Evolutionary conservation across 495 filamentous ascomycete species (phyloP), one percentile per base, ranked within the genome.

Genomic region (Apodospora peruviana): DNA sequence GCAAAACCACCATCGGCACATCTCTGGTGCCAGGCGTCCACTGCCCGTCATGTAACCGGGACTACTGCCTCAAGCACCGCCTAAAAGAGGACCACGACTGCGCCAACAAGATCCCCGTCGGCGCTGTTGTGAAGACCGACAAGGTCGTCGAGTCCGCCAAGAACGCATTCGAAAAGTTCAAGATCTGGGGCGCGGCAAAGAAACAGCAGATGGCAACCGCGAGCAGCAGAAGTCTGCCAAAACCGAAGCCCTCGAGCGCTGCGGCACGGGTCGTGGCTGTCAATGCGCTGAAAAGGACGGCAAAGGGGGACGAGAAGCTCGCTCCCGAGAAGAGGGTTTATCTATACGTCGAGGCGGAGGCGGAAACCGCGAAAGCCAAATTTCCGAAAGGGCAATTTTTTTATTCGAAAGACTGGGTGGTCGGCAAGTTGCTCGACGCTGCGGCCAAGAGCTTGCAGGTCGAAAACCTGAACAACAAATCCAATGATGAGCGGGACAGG

Each of bases 51-150:
- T 98, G 93, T 64, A 88, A 87, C 58, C 73, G 86, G 50, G 74
- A 85, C 56, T 97, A 97, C 75, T 98, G 93, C 62, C 81, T 97
- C 44, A 86, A 89, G 55, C 93, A 98, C 69, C 86, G 93, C 4
- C 68, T 98, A 34, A 72, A 75, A 37, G 91, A 96, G 64, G 83
- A 89, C 54, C 93, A 98, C 74, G 80, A 91, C 68, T 98, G 93
- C 76, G 67, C 67, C 52, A 74, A 68, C 59, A 70, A 77, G 39
- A 43, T 65, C n/a, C 88, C 87, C 19, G 71, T 89, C 48, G 85
- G 86, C 32, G 83, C 84, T 44, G 63, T 67, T 48, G 69, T 72
- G 42, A 42, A 43, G 18, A 52, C 37, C 45, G 61, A 67, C 48
- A 69, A 73, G 40, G 76, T 77, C 43, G 71, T 89, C 47, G 62